Base-by-base conservation (phyloP, 306 rosid genomes). In the Leucaena leucocephala region DNA sequence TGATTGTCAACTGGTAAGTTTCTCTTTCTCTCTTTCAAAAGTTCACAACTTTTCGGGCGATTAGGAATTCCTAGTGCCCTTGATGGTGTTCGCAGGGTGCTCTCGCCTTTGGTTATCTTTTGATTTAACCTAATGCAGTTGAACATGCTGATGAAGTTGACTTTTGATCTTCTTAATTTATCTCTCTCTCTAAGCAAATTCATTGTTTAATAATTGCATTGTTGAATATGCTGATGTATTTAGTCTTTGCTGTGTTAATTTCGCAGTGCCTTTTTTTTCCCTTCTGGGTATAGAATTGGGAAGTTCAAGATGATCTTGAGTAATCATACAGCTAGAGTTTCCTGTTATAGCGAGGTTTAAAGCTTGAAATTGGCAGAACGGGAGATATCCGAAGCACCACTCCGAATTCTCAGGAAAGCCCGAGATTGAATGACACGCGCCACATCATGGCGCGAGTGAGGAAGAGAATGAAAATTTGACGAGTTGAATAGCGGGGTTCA, bases 371-470 rank as follows among this genome's bases (percentile, higher is more conserved):
- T 68, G 19, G 54, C n/a, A 10, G 55, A 44, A 55, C 73, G 73
- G 55, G 73, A 68, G 33, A 22, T 34, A 15, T n/a, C 72, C 19
- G 72, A 42, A 43, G 15, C 71, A 40, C 0, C 48, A n/a, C 14
- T 17, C 7, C 16, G 49, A 17, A 17, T 40, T n/a, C 72, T 39
- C 33, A 15, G 50, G 11, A 5, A 40, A n/a, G 7, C 22, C 8
- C 21, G 55, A 15, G 52, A 21, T 43, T 62, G 19, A 12, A 11
- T 17, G 44, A 71, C 76, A 78, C 71, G 76, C 77, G 77, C 88
- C 81, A 80, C 86, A 79, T 86, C 80, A 84, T 73, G 79, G 74
- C 68, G 80, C 58, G 69, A 45, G 69, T 46, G 88, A 40, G 52
- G 50, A 16, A 67, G n/a, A n/a, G n/a, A n/a, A 35, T 79, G 63